Evolutionary conservation across 2,329 filamentous ascomycete species (phyloP).

Genomic region (Fusarium papillatum): DNA sequence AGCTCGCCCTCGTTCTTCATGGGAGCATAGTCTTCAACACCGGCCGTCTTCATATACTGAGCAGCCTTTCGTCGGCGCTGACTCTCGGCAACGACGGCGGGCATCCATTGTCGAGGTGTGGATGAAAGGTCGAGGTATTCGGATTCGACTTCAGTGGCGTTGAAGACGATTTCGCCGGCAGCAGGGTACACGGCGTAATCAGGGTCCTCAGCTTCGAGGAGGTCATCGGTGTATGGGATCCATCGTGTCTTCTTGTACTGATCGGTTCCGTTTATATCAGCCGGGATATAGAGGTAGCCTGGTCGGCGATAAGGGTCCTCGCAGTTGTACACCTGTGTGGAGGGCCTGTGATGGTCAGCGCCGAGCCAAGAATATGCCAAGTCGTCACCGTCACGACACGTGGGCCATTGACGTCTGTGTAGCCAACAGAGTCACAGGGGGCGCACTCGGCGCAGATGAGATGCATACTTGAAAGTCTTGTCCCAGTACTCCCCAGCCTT

Average conservation of each 20-base stretch:
- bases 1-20: constrained; percentile 32
- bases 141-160: constrained; percentile 66
- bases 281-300: constrained; percentile 66
- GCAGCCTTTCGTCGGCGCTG: constrained; percentile 24
- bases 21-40: constrained; percentile 5
- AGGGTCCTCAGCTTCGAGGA: constrained; percentile 71
- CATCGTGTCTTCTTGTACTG: constrained; percentile 66
- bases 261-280: constrained; percentile 62
- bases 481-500: constrained; percentile 28
- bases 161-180: constrained; percentile 70
- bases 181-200: constrained; percentile 55
- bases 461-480: constrained; percentile 15
- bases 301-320: constrained; percentile 61
- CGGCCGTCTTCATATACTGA: background rate
- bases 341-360: constrained; percentile 2
- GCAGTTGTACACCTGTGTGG: constrained; percentile 17
- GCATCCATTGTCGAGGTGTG: constrained; percentile 34
- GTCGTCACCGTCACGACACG: constrained; percentile 8
- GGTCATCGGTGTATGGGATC: constrained; percentile 49
- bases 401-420: background rate
- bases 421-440: background rate
- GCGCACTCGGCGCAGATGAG: background rate
- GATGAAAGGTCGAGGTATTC: constrained; percentile 20
- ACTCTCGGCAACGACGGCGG: constrained; percentile 25
- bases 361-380: constrained; percentile 21